Evolutionary conservation across 2,329 filamentous ascomycete species (phyloP), one percentile per base, ranked within the genome.

Genomic region (Purpureocillium takamizusanense): DNA sequence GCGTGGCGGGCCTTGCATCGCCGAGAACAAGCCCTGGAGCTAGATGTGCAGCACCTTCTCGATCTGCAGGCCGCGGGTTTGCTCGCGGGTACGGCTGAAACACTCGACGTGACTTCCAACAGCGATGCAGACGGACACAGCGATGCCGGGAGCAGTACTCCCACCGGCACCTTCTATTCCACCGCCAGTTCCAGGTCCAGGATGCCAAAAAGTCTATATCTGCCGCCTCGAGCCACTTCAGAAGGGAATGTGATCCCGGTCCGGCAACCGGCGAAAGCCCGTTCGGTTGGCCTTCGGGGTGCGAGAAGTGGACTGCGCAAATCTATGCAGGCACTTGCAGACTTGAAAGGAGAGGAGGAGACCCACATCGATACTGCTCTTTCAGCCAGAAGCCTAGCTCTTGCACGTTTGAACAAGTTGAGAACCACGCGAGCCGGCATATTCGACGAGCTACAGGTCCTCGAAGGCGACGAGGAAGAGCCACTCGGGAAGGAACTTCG

Each of bases 301-400:
- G 81, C 82, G 1, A 70, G 85, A n/a, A 67, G 70, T 21, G 81
- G 78, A 0, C 70, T 90, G 7, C 69, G 74, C 13, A 70, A 67
- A 36, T 71, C 75, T 35, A 83, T 89, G 55, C 63, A 69, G 3
- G 74, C 78, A 38, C 62, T 89, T 5, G 76, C 75, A 0, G 69
- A 71, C 8, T 61, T 89, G 18, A 86, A 86, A 53, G 65, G 66
- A 4, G 81, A 87, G 41, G 82, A 88, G 59, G 66, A 78, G n/a
- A 65, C 69, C 0, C 65, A 78, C 17, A 61, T 87, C 1, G 67
- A 72, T 3, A 61, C 66, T 2, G 75, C 81, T 2, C 55, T 84
- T 28, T 60, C 64, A 4, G 65, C 74, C 39, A 69, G 81, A 12
- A 72, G 76, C 42, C 60, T 66, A 4, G 77, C 76, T 1, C 60